Conservation (phyloP, 2,329 filamentous ascomycete species). For the Lasiodiplodia sp. region DNA sequence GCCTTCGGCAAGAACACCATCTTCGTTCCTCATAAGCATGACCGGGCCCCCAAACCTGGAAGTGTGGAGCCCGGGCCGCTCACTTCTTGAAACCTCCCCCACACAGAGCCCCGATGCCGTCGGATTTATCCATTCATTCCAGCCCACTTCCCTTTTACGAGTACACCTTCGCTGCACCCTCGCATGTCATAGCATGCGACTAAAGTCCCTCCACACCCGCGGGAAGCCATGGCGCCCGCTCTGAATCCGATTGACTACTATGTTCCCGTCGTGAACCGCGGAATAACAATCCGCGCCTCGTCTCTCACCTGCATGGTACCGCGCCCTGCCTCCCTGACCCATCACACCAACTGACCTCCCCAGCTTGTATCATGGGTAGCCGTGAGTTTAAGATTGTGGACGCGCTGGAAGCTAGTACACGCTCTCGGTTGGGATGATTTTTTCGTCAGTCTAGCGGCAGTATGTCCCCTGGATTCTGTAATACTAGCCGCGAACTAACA, state of each 20-base stretch:
- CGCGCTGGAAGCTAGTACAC: slow-evolving; percentile 37
- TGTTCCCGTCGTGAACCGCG: slow-evolving; percentile 21
- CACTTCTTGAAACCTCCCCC: neutral
- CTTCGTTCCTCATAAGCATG: slow-evolving; percentile 6
- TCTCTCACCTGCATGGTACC: slow-evolving; percentile 22
- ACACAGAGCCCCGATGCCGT: neutral
- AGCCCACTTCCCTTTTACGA: neutral
- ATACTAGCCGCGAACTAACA: neutral
- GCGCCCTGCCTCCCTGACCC: too few species aligned
- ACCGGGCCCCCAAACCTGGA: slow-evolving; percentile 1
- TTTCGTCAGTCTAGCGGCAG: slow-evolving; percentile 41
- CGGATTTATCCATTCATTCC: neutral
- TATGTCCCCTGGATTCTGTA: slow-evolving; percentile 27
- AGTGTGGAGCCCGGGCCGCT: neutral
- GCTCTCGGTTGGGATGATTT: slow-evolving; percentile 48
- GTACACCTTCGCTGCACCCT: neutral
- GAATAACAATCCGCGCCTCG: slow-evolving; percentile 14
- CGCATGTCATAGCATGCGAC: slow-evolving; percentile 23
- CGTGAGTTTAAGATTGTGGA: slow-evolving; percentile 41
- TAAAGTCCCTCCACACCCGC: slow-evolving; percentile 1
- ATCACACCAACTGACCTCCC: neutral
- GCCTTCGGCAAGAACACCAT: slow-evolving; percentile 13
- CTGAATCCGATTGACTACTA: slow-evolving; percentile 22
- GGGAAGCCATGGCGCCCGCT: slow-evolving; percentile 30
- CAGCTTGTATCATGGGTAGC: slow-evolving; percentile 40